phyloP scores from a whole-genome alignment of 805 yeast species.

The Myxozyma kluyveri region DNA sequence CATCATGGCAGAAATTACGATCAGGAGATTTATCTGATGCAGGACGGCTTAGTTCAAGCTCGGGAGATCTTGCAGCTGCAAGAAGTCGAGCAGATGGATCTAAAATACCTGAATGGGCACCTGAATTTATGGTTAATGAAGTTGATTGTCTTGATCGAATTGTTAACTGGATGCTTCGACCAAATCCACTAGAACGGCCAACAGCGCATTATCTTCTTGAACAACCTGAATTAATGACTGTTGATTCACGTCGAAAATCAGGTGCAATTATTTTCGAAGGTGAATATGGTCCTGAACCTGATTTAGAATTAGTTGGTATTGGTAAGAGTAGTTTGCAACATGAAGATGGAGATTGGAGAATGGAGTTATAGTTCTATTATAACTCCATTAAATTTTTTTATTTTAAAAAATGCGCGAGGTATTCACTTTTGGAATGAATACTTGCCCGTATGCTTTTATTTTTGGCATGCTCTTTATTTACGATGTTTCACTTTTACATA shows the following conservation, averaged over 20 bases:
- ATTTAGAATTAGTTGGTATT: constrained; percentile 25
- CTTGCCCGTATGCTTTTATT: too few relatives aligned
- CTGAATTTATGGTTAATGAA: constrained; percentile 66
- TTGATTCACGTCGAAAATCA: constrained; percentile 77
- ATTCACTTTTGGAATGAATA: too few relatives aligned
- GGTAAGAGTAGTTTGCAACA: constrained; percentile 19
- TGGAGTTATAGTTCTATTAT: constrained; percentile 26
- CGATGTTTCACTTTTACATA: too few relatives aligned
- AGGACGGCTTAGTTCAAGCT: constrained; percentile 36
- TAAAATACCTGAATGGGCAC: constrained; percentile 74
- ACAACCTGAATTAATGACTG: constrained; percentile 69
- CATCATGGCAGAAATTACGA: constrained; percentile 92
- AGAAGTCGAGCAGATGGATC: constrained; percentile 18
- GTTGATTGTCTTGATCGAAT: constrained; percentile 63
- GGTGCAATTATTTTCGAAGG: constrained; percentile 96
- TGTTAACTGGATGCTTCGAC: constrained; percentile 86
- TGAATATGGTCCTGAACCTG: constrained; percentile 82
- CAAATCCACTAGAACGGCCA: constrained; percentile 79
- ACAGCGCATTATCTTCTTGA: constrained; percentile 68
- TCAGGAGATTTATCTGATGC: constrained; percentile 96
- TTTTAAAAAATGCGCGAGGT: too few relatives aligned
- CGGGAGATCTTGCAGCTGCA: constrained; percentile 54
- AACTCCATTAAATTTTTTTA: too few relatives aligned
- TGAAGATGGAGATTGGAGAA: constrained; percentile 32
- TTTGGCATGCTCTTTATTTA: too few relatives aligned